phyloP scores from a whole-genome alignment of 176 grass and related monocot species.

The Juncus effusus region DNA sequence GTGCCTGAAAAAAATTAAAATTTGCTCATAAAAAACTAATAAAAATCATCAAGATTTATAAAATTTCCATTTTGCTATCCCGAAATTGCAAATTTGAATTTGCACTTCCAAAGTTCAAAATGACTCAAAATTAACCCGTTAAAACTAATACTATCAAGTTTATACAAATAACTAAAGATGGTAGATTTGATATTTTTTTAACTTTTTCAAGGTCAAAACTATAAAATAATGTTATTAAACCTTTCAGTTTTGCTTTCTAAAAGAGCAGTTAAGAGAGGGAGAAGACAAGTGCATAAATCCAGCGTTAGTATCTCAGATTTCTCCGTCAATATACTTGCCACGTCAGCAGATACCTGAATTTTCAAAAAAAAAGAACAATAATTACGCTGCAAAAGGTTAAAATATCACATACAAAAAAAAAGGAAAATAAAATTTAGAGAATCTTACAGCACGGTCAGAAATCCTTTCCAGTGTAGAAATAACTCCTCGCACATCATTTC shows the following conservation, averaged over 20 bases:
- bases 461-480: slow-evolving; percentile 75
- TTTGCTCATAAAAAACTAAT: slow-evolving; percentile 1
- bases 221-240: slow-evolving; percentile 28
- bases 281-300: slow-evolving; percentile 75
- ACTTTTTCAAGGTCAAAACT: slow-evolving; percentile 1
- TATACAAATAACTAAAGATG: slow-evolving; percentile 10
- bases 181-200: slow-evolving; percentile 5
- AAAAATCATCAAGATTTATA: neutral
- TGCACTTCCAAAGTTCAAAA: too few relatives aligned
- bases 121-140: neutral
- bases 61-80: too few relatives aligned
- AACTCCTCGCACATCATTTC: slow-evolving; percentile 83
- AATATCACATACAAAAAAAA: slow-evolving; percentile 1
- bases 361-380: neutral
- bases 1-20: slow-evolving; percentile 49
- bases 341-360: slow-evolving; percentile 73
- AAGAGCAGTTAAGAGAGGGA: slow-evolving; percentile 65
- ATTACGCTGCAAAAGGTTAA: neutral
- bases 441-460: slow-evolving; percentile 83
- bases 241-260: slow-evolving; percentile 94
- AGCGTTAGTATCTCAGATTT: slow-evolving; percentile 77
- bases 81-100: too few relatives aligned
- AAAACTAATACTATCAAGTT: neutral
- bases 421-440: slow-evolving; percentile 9
- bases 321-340: slow-evolving; percentile 65